Conservation (phyloP, 257 asterid genomes). For the Solanum infundibuliforme region DNA sequence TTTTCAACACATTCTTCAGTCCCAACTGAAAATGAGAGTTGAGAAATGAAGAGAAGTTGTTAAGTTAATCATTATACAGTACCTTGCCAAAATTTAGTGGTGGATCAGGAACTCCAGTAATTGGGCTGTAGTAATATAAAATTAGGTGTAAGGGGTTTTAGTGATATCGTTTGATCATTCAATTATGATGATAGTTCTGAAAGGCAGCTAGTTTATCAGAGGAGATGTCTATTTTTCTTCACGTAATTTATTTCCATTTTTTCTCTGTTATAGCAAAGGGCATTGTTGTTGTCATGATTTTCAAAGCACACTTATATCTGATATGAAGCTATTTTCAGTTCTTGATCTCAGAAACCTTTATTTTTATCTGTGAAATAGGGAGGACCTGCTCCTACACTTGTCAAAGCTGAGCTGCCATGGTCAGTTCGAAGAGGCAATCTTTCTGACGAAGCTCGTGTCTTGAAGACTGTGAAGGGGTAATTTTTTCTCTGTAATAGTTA, state of each 20-base stretch:
- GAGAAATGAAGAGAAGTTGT: background rate
- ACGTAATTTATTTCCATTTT: background rate
- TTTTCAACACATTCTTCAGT: background rate
- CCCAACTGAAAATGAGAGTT: background rate
- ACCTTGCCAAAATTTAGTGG: background rate
- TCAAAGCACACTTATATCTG: background rate
- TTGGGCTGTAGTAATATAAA: background rate
- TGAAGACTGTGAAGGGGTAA: slow-evolving; percentile 95
- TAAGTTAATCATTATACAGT: background rate
- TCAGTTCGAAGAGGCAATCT: slow-evolving; percentile 72
- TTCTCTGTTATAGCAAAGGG: background rate
- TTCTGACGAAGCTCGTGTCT: slow-evolving; percentile 75
- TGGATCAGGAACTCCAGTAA: background rate
- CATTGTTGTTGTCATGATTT: background rate
- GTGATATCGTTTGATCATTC: background rate
- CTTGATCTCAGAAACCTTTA: background rate
- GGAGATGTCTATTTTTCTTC: background rate
- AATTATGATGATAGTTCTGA: background rate
- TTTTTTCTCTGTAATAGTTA: background rate
- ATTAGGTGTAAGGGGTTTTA: background rate
- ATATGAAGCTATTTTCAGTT: background rate
- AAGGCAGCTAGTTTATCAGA: background rate
- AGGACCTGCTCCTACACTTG: slow-evolving; percentile 43
- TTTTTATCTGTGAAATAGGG: slow-evolving; percentile 33
- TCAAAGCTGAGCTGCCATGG: slow-evolving; percentile 95